Percentiles rank a stretch among this genome's conserved stretches.
These are phyloP conservation scores for Trichodelitschia bisporula DNA, from an alignment of 495 filamentous ascomycete genomes.

Conservation along the genomic window DNA sequence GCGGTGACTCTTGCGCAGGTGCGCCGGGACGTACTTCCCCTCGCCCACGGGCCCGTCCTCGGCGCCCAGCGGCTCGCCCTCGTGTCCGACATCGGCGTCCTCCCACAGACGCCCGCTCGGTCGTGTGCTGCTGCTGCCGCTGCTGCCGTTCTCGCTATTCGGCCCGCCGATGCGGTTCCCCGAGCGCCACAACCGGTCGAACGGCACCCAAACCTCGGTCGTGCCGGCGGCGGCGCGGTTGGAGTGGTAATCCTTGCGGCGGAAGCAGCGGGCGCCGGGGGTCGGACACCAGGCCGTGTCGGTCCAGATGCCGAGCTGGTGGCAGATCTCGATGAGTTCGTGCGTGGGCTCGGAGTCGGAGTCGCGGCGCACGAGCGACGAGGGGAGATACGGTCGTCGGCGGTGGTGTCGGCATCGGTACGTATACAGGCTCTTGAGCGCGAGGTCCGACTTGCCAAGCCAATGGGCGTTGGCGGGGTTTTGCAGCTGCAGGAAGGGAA, in stretches of 20 bases:
- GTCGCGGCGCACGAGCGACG: constrained; percentile 28
- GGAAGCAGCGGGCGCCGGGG: constrained; percentile 29
- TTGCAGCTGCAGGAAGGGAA: constrained; percentile 23
- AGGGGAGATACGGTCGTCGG: constrained; percentile 29
- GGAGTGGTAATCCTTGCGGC: constrained; percentile 30
- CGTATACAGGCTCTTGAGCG: constrained; percentile 33
- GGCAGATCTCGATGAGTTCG: constrained; percentile 35
- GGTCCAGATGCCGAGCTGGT: constrained; percentile 35
- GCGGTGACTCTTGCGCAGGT: constrained; percentile 28
- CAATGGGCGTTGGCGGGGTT: background rate
- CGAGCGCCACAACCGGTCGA: constrained; percentile 34
- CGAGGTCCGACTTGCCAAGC: constrained; percentile 20
- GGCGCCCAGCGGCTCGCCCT: constrained; percentile 30
- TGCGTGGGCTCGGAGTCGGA: constrained; percentile 38
- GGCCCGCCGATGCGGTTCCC: constrained; percentile 33
- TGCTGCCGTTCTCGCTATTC: constrained; percentile 10
- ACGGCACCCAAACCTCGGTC: constrained; percentile 36
- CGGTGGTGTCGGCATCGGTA: constrained; percentile 37
- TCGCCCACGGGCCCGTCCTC: constrained; percentile 17
- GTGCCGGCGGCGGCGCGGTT: constrained; percentile 26
- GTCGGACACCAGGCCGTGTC: constrained; percentile 41
- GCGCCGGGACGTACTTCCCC: constrained; percentile 27
- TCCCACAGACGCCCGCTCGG: constrained; percentile 34
- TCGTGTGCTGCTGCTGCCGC: no score
- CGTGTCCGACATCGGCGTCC: constrained; percentile 26